Evolutionary conservation across 2,329 filamentous ascomycete species (phyloP).

Genomic region (Cladosporium sphaerospermum): DNA sequence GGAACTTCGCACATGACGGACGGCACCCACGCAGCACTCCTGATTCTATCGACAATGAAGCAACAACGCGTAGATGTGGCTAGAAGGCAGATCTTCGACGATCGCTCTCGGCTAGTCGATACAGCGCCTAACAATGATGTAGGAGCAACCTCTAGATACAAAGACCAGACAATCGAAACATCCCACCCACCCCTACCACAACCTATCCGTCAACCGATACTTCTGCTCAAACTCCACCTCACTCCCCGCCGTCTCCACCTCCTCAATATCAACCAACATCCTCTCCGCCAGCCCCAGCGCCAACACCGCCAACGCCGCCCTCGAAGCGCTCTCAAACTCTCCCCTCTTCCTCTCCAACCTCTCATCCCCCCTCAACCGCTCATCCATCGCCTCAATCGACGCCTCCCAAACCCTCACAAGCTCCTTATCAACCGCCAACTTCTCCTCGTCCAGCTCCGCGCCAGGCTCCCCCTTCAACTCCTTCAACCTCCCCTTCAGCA

Average conservation of each 20-base stretch:
- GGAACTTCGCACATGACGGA: too few species aligned
- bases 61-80: too few species aligned
- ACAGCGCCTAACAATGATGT: too few species aligned
- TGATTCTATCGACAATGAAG: too few species aligned
- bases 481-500: neutral
- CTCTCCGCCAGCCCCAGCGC: conserved; percentile 6
- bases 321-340: neutral
- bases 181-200: neutral
- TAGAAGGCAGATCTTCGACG: too few species aligned
- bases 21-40: too few species aligned
- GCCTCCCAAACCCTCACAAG: conserved; percentile 8
- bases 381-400: conserved; percentile 8
- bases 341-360: conserved; percentile 3
- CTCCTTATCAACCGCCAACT: neutral
- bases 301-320: neutral
- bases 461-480: neutral
- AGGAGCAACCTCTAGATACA: too few species aligned
- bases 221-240: conserved; percentile 6
- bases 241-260: neutral
- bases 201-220: neutral
- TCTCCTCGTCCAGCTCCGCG: conserved; percentile 6
- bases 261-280: conserved; percentile 3
- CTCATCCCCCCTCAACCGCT: conserved; percentile 5
- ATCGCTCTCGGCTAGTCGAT: too few species aligned
- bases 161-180: too few species aligned